These are phyloP conservation scores for Vitis amurensis DNA, from an alignment of 164 flowering plant genomes.

Conservation along the genomic window DNA sequence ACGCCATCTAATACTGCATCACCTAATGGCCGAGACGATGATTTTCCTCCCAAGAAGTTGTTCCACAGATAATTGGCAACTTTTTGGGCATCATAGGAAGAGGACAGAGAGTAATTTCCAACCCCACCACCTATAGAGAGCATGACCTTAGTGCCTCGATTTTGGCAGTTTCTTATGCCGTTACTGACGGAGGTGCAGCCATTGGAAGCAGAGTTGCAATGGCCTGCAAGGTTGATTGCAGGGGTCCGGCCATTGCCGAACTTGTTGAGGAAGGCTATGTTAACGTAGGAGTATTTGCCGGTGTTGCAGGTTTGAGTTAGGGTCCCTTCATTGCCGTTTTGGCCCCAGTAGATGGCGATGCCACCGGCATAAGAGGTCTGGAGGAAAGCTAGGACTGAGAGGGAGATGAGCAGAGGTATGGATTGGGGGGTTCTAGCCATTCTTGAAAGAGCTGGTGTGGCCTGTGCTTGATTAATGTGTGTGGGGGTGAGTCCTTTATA, in stretches of 20 bases:
- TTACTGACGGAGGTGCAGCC: constrained; percentile 28
- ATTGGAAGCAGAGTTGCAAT: constrained; percentile 38
- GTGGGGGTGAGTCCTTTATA: no score
- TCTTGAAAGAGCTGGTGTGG: no score
- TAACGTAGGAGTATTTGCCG: constrained; percentile 30
- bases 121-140: constrained; percentile 53
- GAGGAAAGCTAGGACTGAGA: constrained; percentile 6
- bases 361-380: constrained; percentile 22
- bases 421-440: background rate
- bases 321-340: constrained; percentile 41
- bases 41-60: constrained; percentile 44
- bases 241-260: constrained; percentile 49
- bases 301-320: constrained; percentile 42
- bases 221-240: constrained; percentile 48
- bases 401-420: constrained; percentile 3
- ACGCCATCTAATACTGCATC: constrained; percentile 47
- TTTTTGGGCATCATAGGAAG: constrained; percentile 34
- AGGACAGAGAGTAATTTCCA: constrained; percentile 47
- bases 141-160: constrained; percentile 41
- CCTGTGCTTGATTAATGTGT: no score
- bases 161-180: constrained; percentile 32
- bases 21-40: constrained; percentile 41
- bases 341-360: constrained; percentile 58
- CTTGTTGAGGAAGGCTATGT: constrained; percentile 39
- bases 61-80: constrained; percentile 50